These are phyloP conservation scores for Saccharomyces hybrid DNA, from an alignment of 1,139 yeast genomes.

Conservation along the genomic window DNA sequence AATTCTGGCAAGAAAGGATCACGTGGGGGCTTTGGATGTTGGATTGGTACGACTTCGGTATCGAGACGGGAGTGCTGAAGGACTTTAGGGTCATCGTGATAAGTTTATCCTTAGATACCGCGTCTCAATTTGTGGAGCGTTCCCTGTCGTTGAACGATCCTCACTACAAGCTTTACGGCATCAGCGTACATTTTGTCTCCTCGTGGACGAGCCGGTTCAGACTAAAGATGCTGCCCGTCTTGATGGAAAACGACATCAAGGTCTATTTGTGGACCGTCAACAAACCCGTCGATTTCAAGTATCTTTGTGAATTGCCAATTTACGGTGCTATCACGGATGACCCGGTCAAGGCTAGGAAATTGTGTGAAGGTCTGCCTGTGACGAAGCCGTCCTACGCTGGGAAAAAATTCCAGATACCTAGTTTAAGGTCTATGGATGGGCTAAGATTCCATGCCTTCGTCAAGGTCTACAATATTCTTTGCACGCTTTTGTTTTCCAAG, in stretches of 20 bases:
- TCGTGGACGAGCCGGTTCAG: conserved; percentile 39
- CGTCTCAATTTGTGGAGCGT: conserved; percentile 30
- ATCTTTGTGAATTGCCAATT: conserved; percentile 39
- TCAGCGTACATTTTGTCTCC: conserved; percentile 38
- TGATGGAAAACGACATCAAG: conserved; percentile 40
- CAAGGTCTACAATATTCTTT: conserved; percentile 16
- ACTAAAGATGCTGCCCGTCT: conserved; percentile 32
- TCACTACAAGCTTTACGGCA: conserved; percentile 36
- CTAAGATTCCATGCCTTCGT: conserved; percentile 22
- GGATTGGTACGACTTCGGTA: conserved; percentile 52
- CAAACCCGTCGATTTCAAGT: conserved; percentile 36
- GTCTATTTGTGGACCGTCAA: conserved; percentile 88
- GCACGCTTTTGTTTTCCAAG: conserved; percentile 16
- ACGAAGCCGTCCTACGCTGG: conserved; percentile 2
- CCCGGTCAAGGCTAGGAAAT: conserved; percentile 34
- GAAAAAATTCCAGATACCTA: conserved; percentile 18
- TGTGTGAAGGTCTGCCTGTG: conserved; percentile 5
- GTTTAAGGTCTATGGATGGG: conserved; percentile 19
- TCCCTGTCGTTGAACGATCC: conserved; percentile 33
- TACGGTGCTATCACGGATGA: conserved; percentile 59
- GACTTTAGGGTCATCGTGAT: conserved; percentile 46
- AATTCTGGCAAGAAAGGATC: conserved; percentile 61
- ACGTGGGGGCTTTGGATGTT: conserved; percentile 81
- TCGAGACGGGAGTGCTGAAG: conserved; percentile 35
- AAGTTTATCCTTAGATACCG: conserved; percentile 39